Evolutionary conservation across 208 protist genomes (phyloP), one percentile per base, ranked within the genome.

Genomic region (Kentomonas sorsogonicus): DNA sequence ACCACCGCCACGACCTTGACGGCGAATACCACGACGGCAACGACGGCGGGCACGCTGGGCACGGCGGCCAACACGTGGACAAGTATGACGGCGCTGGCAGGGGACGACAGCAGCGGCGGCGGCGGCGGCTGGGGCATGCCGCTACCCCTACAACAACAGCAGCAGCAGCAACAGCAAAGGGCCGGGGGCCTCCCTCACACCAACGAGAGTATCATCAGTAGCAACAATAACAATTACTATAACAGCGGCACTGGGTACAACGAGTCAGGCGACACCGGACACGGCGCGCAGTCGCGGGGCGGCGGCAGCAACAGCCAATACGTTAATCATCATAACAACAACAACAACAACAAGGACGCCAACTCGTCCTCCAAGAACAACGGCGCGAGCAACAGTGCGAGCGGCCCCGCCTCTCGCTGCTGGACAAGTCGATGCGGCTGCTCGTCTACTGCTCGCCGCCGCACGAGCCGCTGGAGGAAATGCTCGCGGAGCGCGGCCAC

Each of bases 401-500:
- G n/a, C n/a, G n/a, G n/a, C n/a, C n/a, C n/a, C n/a, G n/a, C n/a
- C n/a, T 48, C 36, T 22, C 33, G 29, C 46, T 60, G 11, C 40
- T 55, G 52, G 61, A 63, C 5, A 43, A 56, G 48, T 64, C 67
- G 34, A 48, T 83, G 26, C 77, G 86, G 46, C 25, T 91, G 15
- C 63, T 91, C 34, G 56, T 88, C 40, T 87, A 78, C 73, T 53
- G 72, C 7, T 65, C 65, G 6, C 54, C 62, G 15, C 44, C 57
- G 34, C 53, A 77, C 18, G 22, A 31, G 1, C 74, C 83, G 34
- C 56, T 91, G 7, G 72, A 83, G 27, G 70, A 80, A 10, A 40
- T 66, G 16, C 50, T 91, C 5, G 64, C 44, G 4, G 29, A 58
- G n/a, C 66, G 64, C 26, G 85, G 80, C n/a, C 85, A 92, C 67